Percentiles rank a stretch among this genome's conserved stretches.
phyloP scores from a whole-genome alignment of 768 basidiomycete genomes.

The Atractiella rhizophila region DNA sequence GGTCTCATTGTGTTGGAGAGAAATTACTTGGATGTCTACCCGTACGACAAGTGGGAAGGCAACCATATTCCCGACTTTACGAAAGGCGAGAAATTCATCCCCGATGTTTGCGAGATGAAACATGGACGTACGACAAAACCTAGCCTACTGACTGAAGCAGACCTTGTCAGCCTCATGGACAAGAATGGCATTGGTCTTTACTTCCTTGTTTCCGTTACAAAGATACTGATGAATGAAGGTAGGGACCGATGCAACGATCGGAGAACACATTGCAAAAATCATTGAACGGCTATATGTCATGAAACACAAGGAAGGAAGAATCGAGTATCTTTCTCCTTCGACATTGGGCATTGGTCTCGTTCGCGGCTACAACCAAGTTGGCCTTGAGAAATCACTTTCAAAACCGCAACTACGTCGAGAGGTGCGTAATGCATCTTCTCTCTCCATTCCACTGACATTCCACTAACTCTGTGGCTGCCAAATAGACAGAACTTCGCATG shows the following conservation, averaged over 20 bases:
- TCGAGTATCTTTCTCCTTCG: slow-evolving; percentile 81
- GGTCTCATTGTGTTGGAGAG: slow-evolving; percentile 54
- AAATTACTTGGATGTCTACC: slow-evolving; percentile 81
- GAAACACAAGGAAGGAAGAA: slow-evolving; percentile 54
- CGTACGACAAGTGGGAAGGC: slow-evolving; percentile 82
- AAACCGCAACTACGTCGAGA: slow-evolving; percentile 81
- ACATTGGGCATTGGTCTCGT: slow-evolving; percentile 80
- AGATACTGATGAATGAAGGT: neutral
- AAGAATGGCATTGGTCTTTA: slow-evolving; percentile 80
- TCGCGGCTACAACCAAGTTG: slow-evolving; percentile 79
- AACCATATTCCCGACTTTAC: slow-evolving; percentile 59
- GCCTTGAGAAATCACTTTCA: slow-evolving; percentile 64
- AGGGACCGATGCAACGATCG: slow-evolving; percentile 98
- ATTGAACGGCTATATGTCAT: slow-evolving; percentile 77
- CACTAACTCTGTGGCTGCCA: no score
- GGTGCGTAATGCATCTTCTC: slow-evolving; percentile 27
- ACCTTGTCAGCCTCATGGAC: slow-evolving; percentile 88
- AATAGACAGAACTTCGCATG: slow-evolving; percentile 84
- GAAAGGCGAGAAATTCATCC: slow-evolving; percentile 62
- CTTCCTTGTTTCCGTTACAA: neutral
- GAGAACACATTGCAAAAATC: slow-evolving; percentile 83
- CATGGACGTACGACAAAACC: slow-evolving; percentile 65
- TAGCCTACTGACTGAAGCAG: slow-evolving; percentile 71
- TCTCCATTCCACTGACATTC: slow-evolving; percentile 7
- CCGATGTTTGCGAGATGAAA: slow-evolving; percentile 52